Evolutionary conservation across 2,329 filamentous ascomycete species (phyloP).

Genomic region (Pseudogymnoascus sp.): DNA sequence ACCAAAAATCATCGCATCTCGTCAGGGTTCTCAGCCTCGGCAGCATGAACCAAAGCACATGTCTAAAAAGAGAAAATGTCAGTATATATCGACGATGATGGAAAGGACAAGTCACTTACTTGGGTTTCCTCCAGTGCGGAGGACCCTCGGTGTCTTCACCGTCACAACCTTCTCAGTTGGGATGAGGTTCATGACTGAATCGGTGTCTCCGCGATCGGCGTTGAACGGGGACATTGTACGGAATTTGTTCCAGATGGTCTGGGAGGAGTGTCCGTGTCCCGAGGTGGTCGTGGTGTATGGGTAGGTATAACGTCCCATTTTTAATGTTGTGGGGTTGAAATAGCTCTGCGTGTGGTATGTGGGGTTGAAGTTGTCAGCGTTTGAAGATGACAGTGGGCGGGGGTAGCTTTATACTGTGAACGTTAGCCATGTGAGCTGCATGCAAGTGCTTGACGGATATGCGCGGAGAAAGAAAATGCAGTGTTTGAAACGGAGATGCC

Average conservation of each 20-base stretch:
- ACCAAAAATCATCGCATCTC: neutral
- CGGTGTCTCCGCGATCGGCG: neutral
- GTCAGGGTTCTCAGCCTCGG: neutral
- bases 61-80: neutral
- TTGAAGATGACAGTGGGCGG: neutral
- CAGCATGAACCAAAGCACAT: constrained; percentile 2
- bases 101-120: neutral
- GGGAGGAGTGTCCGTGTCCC: neutral
- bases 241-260: neutral
- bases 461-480: neutral
- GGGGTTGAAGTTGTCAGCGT: neutral
- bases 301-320: neutral
- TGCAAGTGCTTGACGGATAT: neutral
- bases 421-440: constrained; percentile 5
- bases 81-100: neutral
- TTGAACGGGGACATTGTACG: neutral
- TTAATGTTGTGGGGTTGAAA: neutral
- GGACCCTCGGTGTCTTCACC: neutral
- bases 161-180: neutral
- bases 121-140: neutral
- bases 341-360: neutral
- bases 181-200: neutral
- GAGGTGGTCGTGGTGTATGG: neutral
- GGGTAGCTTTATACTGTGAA: neutral
- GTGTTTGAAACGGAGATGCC: neutral